Base-by-base conservation (phyloP, 805 yeast genomes). In the Isabelozyma heimii region DNA sequence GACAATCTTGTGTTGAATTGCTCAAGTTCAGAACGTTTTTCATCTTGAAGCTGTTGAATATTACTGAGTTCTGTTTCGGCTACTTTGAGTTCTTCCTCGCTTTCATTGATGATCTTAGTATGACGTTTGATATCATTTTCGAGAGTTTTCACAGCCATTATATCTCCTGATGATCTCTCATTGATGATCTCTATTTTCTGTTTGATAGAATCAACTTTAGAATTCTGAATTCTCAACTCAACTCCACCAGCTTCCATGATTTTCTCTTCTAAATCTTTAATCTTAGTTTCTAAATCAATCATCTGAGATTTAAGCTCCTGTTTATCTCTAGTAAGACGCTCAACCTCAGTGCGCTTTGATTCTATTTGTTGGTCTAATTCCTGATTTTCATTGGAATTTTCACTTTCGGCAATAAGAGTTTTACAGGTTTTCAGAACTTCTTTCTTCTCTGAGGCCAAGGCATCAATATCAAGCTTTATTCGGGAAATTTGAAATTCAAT, bases 201-300 rank as follows among this genome's bases (percentile, higher is more conserved):
- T 40, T 75, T 72, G 33, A 87, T 73, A 1, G 95, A 86, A 57
- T 84, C 91, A 8, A 94, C 97, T 59, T 83, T 87, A 1, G 95
- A 81, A 52, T 83, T 86, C 58, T 91, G 97, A 51, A 87, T 65
- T 48, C 89, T 82, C 53, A 94, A 73, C 52, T 83, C 83, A 8
- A 88, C 85, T 51, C 99, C 99, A 47, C 99, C 99, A 47, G 89
- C 85, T 44, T 87, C 85, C 88, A 91, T 82, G 38, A 94, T 89
- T 60, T 84, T 79, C 48, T 85, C 88, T 55, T 90, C 91, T 3
- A 91, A 68, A 0, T 57, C 73, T 10, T 76, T 73, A 39, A 94
- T 87, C 49, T 79, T 73, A 6, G 65, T 59, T 61, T 82, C 89
- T 40, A 81, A 65, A 30, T 77, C 82, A 26, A 71, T 66, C 54